These are phyloP conservation scores for Xerocomus brunneocitrinus DNA, from an alignment of 768 basidiomycete species.

Conservation along the genomic window DNA sequence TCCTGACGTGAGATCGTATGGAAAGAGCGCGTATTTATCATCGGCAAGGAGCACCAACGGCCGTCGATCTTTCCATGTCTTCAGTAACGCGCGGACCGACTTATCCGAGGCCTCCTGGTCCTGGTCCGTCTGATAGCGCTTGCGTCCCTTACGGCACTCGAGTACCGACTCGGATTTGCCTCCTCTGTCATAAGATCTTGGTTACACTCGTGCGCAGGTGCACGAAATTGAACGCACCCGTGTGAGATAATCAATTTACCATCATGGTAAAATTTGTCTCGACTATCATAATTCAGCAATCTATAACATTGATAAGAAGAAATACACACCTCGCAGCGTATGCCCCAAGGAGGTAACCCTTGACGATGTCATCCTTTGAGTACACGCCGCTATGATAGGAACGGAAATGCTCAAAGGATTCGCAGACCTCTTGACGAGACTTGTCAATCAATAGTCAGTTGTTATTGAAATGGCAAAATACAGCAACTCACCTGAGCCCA, in stretches of 20 bases:
- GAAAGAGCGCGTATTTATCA: constrained; percentile 69
- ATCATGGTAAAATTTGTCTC: constrained; percentile 59
- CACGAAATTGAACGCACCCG: constrained; percentile 46
- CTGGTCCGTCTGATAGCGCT: constrained; percentile 40
- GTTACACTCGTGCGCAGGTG: not conserved
- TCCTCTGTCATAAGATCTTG: constrained; percentile 41
- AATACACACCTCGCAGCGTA: constrained; percentile 57
- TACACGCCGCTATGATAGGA: constrained; percentile 83
- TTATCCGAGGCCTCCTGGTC: constrained; percentile 68
- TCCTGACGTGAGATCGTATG: constrained; percentile 53
- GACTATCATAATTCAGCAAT: constrained; percentile 38
- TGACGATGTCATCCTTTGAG: constrained; percentile 51
- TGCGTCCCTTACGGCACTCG: constrained; percentile 36
- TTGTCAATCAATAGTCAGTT: constrained; percentile 25
- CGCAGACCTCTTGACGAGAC: constrained; percentile 84
- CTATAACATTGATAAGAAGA: not conserved
- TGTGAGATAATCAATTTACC: constrained; percentile 80
- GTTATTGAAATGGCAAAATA: not conserved
- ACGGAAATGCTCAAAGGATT: constrained; percentile 61
- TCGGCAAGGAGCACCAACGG: constrained; percentile 72
- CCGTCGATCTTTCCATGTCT: constrained; percentile 47
- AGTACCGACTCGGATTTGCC: constrained; percentile 62
- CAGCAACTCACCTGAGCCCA: constrained; percentile 40
- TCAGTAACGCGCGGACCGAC: constrained; percentile 66
- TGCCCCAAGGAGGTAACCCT: constrained; percentile 73